These are phyloP conservation scores for Gastrolobium villosum DNA, from an alignment of 306 rosid genomes.

Conservation along the genomic window DNA sequence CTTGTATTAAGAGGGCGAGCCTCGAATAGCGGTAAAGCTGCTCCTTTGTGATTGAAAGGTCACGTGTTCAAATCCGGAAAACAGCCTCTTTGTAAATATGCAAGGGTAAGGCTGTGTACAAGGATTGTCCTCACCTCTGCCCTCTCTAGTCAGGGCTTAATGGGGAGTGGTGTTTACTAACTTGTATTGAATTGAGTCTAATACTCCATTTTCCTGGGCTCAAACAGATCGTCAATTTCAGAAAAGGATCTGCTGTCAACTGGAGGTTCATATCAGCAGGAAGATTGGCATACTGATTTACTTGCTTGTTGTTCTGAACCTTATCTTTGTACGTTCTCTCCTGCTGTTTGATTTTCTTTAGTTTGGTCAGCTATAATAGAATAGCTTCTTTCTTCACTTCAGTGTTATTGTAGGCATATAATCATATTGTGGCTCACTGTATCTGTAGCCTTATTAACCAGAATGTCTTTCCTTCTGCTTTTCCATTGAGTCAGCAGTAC, in stretches of 20 bases:
- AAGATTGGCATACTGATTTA: constrained; percentile 92
- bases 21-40: too few species aligned
- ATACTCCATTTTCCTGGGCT: constrained; percentile 39
- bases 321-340: constrained; percentile 76
- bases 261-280: constrained; percentile 69
- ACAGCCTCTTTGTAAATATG: too few species aligned
- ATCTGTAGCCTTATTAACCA: constrained; percentile 2
- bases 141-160: too few species aligned
- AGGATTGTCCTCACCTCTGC: too few species aligned
- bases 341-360: constrained; percentile 18
- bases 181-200: constrained; percentile 39
- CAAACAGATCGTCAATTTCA: constrained; percentile 67
- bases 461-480: constrained; percentile 19
- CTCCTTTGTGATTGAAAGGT: too few species aligned
- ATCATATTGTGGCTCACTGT: constrained; percentile 17
- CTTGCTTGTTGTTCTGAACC: constrained; percentile 96
- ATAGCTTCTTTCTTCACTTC: neutral
- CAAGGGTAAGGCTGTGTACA: too few species aligned
- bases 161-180: neutral
- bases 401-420: neutral
- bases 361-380: neutral
- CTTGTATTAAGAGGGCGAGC: neutral
- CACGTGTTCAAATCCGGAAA: too few species aligned
- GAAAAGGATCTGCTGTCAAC: constrained; percentile 69
- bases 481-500: constrained; percentile 1